A percentile compares a stretch with the other conserved stretches of the same genome.
Conservation (phyloP, 192 early-diverging fungal species). For the Dispira simplex region DNA sequence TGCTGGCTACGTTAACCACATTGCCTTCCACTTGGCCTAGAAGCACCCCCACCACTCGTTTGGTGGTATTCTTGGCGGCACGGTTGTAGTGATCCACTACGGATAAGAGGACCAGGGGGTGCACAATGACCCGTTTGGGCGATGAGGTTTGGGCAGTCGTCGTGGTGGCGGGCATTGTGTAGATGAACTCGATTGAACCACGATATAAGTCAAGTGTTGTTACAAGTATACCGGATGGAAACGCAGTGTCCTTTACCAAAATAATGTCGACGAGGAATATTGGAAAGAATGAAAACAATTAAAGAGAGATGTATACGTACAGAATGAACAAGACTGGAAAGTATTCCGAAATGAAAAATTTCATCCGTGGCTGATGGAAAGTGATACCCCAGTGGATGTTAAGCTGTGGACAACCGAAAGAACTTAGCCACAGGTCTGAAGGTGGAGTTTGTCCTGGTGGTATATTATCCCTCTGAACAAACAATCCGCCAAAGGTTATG, state of each 20-base stretch:
- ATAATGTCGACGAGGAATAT: background rate
- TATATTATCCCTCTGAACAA: too few relatives aligned
- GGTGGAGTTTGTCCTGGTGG: too few relatives aligned
- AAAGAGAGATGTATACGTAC: background rate
- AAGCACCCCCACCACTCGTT: conserved; percentile 92
- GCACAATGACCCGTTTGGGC: conserved; percentile 61
- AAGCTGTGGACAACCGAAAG: too few relatives aligned
- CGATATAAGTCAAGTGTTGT: background rate
- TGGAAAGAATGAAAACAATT: background rate
- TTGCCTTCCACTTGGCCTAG: conserved; percentile 80
- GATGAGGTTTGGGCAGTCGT: conserved; percentile 27
- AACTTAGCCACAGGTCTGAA: too few relatives aligned
- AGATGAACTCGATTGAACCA: background rate
- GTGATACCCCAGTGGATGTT: too few relatives aligned
- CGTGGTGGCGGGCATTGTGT: conserved; percentile 16
- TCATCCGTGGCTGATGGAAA: background rate
- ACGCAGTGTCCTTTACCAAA: background rate
- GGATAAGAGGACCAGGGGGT: conserved; percentile 96
- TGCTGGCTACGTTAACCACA: conserved; percentile 91
- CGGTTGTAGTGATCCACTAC: conserved; percentile 98
- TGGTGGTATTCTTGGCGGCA: conserved; percentile 84
- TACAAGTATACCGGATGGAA: too few relatives aligned
- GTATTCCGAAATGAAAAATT: background rate
- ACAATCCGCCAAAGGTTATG: too few relatives aligned
- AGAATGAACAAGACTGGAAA: background rate